Percentiles rank a stretch among this genome's conserved stretches.
phyloP scores from a whole-genome alignment of 257 asterid genomes.

The Solanum sejunctum region DNA sequence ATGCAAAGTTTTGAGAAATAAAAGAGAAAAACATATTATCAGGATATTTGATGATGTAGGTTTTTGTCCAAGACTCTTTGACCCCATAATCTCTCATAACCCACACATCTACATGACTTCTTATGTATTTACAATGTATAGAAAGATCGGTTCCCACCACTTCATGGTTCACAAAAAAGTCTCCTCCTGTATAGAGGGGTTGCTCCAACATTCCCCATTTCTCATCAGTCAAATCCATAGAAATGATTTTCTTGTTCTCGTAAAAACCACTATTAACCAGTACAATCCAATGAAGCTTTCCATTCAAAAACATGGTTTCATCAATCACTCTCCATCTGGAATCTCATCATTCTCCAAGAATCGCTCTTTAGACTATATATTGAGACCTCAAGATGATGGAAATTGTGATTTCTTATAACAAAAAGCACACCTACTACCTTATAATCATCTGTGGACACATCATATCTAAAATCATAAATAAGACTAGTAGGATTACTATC shows the following conservation, averaged over 20 bases:
- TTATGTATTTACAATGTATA: background rate
- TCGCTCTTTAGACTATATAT: no score
- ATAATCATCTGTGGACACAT: background rate
- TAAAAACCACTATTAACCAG: background rate
- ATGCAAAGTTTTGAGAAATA: background rate
- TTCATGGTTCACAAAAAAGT: background rate
- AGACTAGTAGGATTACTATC: no score
- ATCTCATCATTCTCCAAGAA: no score
- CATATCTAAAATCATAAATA: no score
- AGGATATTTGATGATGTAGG: background rate
- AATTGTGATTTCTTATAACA: no score
- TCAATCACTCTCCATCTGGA: no score
- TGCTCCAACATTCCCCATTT: background rate
- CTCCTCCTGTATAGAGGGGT: background rate
- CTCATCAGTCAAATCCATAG: background rate
- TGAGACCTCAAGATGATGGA: no score
- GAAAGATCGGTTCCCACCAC: background rate
- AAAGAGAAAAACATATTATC: background rate
- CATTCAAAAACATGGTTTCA: no score
- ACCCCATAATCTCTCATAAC: background rate
- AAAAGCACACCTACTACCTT: background rate
- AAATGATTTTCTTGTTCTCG: background rate
- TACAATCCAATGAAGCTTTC: no score
- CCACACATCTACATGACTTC: background rate
- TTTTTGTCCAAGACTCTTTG: background rate